These are phyloP conservation scores for Termitomyces eurrhizus DNA, from an alignment of 768 basidiomycete species.

Conservation along the genomic window DNA sequence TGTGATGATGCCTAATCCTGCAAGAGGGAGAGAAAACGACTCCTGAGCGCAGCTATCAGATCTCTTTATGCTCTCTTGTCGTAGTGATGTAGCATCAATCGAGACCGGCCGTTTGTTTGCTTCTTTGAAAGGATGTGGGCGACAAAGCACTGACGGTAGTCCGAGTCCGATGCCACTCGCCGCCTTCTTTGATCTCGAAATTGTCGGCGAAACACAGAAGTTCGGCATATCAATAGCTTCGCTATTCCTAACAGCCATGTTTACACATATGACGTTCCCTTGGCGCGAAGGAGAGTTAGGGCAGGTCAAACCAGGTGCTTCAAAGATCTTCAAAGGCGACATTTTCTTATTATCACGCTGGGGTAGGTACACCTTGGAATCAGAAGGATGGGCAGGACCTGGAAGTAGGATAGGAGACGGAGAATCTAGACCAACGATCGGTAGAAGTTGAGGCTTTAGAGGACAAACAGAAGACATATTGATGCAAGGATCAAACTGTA, in stretches of 20 bases:
- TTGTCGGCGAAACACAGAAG: not conserved
- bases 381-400: not conserved
- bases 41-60: not conserved
- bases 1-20: not conserved
- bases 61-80: not conserved
- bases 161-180: conserved; percentile 14
- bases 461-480: not conserved
- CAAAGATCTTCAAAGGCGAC: not conserved
- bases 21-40: not conserved
- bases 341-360: not conserved
- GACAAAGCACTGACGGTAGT: conserved; percentile 4
- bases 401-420: conserved; percentile 15
- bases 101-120: not conserved
- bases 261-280: not conserved
- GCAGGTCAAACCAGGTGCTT: not conserved
- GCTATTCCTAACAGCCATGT: not conserved
- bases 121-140: not conserved
- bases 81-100: not conserved
- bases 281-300: too few relatives aligned
- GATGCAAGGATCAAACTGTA: not conserved
- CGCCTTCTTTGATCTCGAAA: conserved; percentile 3
- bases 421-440: conserved; percentile 1
- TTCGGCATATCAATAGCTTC: not conserved
- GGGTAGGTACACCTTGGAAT: not conserved
- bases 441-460: conserved; percentile 6